Conservation (phyloP, 139 green algal genomes). For the Tetradesmus lagerheimii region DNA sequence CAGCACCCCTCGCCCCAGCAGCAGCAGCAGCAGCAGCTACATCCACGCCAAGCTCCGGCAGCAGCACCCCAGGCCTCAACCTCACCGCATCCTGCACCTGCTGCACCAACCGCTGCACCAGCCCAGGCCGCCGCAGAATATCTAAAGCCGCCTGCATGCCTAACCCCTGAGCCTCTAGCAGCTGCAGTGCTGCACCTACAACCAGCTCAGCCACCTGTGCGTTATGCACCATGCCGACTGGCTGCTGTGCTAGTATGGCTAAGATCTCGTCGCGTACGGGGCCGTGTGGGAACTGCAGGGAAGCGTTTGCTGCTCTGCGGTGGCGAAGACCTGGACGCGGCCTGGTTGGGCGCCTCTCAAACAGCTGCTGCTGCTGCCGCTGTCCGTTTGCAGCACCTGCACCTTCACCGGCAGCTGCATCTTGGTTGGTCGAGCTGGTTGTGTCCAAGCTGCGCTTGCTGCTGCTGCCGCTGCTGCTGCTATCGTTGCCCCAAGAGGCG, state of each 20-base stretch:
- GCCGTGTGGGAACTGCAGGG: not conserved
- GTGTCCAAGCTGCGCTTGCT: not conserved
- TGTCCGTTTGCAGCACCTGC: not conserved
- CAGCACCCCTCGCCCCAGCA: not conserved
- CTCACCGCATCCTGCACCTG: not conserved
- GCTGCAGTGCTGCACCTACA: conserved; percentile 25
- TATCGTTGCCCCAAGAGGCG: not conserved
- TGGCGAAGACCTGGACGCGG: not conserved
- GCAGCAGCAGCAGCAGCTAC: conserved; percentile 6
- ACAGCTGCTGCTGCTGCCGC: not conserved
- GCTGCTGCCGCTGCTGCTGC: not conserved
- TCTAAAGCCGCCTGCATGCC: not conserved
- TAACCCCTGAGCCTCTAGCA: not conserved
- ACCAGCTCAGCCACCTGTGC: conserved; percentile 14
- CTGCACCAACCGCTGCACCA: conserved; percentile 1
- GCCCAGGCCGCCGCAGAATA: conserved; percentile 4
- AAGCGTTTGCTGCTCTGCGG: not conserved
- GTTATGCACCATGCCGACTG: not conserved
- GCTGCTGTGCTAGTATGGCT: not conserved
- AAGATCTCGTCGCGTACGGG: not conserved
- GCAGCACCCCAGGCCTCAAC: not conserved
- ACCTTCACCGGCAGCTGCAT: not conserved
- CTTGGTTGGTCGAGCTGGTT: not conserved
- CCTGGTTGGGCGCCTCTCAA: not conserved
- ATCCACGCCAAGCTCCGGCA: not conserved